These are phyloP conservation scores for Solanum pennellii DNA, from an alignment of 257 asterid species.

Conservation along the genomic window DNA sequence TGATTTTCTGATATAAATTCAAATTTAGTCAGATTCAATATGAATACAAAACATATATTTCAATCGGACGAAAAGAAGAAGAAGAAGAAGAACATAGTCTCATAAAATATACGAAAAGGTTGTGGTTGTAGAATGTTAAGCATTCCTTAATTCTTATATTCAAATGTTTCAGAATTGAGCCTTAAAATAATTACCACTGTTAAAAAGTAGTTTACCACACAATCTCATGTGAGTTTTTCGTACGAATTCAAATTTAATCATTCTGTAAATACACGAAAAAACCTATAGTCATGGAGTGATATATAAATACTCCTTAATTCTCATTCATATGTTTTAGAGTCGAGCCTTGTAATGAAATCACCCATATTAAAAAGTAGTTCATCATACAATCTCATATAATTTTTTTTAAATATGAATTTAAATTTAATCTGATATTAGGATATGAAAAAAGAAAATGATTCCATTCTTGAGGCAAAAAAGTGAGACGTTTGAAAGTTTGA, in stretches of 20 bases:
- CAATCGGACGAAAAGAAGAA: neutral
- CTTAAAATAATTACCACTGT: no score
- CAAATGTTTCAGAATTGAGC: fast-evolving
- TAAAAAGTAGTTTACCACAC: neutral
- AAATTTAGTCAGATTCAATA: neutral
- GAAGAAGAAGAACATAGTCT: neutral
- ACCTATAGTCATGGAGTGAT: fast-evolving
- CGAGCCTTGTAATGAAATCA: no score
- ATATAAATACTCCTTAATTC: neutral
- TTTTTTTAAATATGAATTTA: neutral
- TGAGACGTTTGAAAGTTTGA: neutral
- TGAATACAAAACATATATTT: neutral
- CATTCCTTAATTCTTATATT: neutral
- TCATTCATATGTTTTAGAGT: neutral
- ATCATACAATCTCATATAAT: neutral
- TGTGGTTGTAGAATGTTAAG: neutral
- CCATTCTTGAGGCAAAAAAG: neutral
- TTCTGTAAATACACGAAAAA: no score
- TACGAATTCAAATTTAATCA: no score
- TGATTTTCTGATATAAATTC: neutral
- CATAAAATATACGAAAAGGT: no score
- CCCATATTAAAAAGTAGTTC: neutral
- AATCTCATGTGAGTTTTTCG: neutral
- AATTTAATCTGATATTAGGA: fast-evolving
- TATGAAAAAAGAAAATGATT: neutral